Evolutionary conservation across 257 asterid genomes (phyloP), one percentile per base, ranked within the genome.

Genomic region (Nicotiana undulata): DNA sequence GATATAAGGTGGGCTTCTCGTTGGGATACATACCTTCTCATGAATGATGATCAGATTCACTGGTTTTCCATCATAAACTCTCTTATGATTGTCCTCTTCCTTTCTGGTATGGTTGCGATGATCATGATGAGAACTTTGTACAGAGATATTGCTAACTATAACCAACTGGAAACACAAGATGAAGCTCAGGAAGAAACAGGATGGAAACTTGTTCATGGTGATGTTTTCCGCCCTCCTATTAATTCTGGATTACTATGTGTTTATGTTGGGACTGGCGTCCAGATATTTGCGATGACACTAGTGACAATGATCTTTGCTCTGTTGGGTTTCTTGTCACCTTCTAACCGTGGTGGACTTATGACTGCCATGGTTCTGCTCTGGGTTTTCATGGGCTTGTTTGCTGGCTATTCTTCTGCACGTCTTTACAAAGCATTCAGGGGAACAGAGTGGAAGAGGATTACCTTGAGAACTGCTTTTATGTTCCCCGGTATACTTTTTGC

Each of bases 161-260:
- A 93, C 80, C 97, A 93, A 80, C 82, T 92, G 86, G 97, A 93
- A 79, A 87, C 97, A 84, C 95, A 91, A 86, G 97, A 93, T 75
- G 97, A 93, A 77, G 95, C 97, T 26, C 97, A 91, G 88, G 97
- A 93, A 86, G 97, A 93, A 89, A 91, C 97, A 0, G 97, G 97
- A 66, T 91, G 97, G 98, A 93, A 91, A 83, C 94, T 93, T 82
- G 94, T 93, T 68, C 97, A 93, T 24, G 97, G 97, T 40, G 97
- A 91, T 83, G 95, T 90, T 66, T 93, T 93, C 26, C 82, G 98
- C 81, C 86, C 94, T 4, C 97, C 98, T 11, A 24, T 83, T 37
- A 91, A 92, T 85, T 87, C 89, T 29, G 94, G 97, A 32, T 83
- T 91, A 81, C 85, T 93, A 59, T 92, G 97, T 77, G 97, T 92